Base-by-base conservation (phyloP, 805 yeast genomes). In the Candida methanosorbosa region DNA sequence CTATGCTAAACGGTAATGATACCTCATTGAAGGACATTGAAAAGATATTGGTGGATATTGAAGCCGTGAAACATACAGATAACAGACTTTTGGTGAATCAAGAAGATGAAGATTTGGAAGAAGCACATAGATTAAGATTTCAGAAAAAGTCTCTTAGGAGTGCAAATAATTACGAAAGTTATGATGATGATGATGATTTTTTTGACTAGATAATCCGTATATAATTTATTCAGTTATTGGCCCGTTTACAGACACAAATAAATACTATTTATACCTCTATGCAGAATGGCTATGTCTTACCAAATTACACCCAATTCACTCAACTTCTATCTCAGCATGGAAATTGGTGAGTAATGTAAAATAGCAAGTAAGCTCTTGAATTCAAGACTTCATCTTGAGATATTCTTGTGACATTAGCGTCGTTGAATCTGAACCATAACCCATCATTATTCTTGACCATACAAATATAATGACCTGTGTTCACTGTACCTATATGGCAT, bases 381-480 rank as follows among this genome's bases (percentile, higher is more conserved):
- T 67, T 63, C 36, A 75, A 60, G 12, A 88, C 95, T 37, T 78
- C 78, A 32, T 75, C 73, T 35, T 69, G 75, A 8, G 76, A 56
- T 9, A 86, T 70, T 36, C 74, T 55, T 2, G 87, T 73, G 12
- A 92, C 81, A 48, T 78, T 75, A 14, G 92, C 77, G 60, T 92
- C 99, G 52, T 92, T 96, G 54, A 87, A 88, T 53, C 75, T 78
- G 53, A 81, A 81, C 99, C 99, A 92, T 47, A 72, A 68, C 3
- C 86, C 82, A 28, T 73, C 70, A n/a, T 72, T 63, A 36, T 67
- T 72, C 52, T 88, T 90, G 40, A 84, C 72, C 48, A 79, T 68
- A 14, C 92, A 80, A 12, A 88, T 71, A 54, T 92, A 92, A 56
- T 92, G 99, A 9, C 99, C 99, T 2, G 97, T 92, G 53, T 86